phyloP scores from a whole-genome alignment of 176 grass and related monocot genomes.

The Eragrostis nindensis region DNA sequence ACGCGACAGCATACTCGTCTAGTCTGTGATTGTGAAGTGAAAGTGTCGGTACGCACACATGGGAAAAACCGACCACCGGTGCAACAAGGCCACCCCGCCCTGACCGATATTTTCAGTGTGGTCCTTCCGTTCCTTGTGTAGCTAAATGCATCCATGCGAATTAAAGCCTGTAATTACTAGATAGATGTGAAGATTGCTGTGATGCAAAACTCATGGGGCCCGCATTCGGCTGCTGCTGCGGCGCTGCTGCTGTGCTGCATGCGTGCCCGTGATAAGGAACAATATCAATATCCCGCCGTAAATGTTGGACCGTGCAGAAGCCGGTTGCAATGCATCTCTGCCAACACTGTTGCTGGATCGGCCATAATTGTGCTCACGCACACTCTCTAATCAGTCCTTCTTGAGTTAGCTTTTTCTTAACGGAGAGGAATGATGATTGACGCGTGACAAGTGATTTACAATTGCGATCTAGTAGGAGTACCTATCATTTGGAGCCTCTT shows the following conservation, averaged over 20 bases:
- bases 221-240: slow-evolving; percentile 11
- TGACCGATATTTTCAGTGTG: background rate
- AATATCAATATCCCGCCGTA: slow-evolving; percentile 27
- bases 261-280: slow-evolving; percentile 20
- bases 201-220: background rate
- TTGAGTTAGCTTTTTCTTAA: background rate
- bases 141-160: background rate
- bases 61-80: background rate
- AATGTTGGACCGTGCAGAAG: background rate
- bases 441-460: slow-evolving; percentile 1
- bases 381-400: background rate
- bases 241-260: slow-evolving; percentile 9
- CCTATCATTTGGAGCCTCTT: background rate
- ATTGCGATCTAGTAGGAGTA: background rate
- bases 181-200: background rate
- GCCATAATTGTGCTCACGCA: slow-evolving; percentile 14
- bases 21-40: background rate
- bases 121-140: background rate
- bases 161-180: background rate
- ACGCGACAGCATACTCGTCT: slow-evolving; percentile 13
- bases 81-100: background rate
- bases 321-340: background rate
- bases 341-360: background rate
- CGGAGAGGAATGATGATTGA: background rate
- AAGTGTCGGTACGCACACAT: slow-evolving; percentile 23